Base-by-base conservation (phyloP, 352 stramenopile species). In the Plasmopara halstedii region DNA sequence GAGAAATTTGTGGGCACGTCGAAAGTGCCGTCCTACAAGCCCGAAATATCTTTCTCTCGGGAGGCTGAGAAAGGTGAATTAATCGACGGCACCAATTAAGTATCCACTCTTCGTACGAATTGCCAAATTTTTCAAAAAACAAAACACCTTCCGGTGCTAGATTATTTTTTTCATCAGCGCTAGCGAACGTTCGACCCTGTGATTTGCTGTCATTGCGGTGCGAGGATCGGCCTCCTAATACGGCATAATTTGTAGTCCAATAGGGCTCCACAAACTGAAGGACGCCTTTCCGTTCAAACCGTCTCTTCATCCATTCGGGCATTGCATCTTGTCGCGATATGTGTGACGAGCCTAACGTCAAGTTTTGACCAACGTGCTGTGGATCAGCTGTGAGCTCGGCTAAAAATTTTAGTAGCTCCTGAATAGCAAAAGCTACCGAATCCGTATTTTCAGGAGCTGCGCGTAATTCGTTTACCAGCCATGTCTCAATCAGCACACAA, bases 241-340 rank as follows among this genome's bases (percentile, higher is more conserved):
- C 27, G 2, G 51, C 56, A 51, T 96, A 96, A 29, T 88, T 83
- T 20, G 84, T 92, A 32, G 77, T 85, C 85, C 83, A 96, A 42
- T 94, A 96, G 8, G 84, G 85, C 36, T 89, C 80, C 6, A 95
- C 70, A 46, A 93, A 85, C 53, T 96, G 77, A 29, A 95, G 55
- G 5, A 95, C 73, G 33, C 88, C 69, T 49, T 88, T 88, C 17
- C 76, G 67, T 29, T 94, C 80, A 41, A 94, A 92, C 46, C 77
- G 44, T 33, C 80, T 67, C 53, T 85, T 88, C 62, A 94, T 85
- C 78, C 82, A 90, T 22, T 91, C 82, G 1, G 79, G 79, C 73
- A 94, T 90, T 13, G 42, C 23, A 7, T 45, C 15, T 23, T 54
- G 37, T 49, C 46, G 51, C 17, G 46, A 15, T 31, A 58, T 66